Conservation (phyloP, 345 rosid species). For the Cardamine occulta region DNA sequence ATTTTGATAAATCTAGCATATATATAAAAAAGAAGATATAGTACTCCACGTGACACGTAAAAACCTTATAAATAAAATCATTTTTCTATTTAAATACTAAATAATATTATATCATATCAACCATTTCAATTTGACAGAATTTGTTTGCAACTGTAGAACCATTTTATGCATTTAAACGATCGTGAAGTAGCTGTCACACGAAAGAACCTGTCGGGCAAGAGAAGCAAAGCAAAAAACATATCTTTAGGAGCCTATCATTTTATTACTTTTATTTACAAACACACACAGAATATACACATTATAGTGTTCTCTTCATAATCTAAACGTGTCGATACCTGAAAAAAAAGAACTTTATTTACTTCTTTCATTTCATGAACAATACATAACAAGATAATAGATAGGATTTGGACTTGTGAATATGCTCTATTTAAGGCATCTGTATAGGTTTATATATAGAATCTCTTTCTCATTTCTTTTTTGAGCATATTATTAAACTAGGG, state of each 20-base stretch:
- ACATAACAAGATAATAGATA: conserved; percentile 30
- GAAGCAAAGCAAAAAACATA: conserved; percentile 23
- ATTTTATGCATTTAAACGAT: conserved; percentile 24
- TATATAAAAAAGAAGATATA: neutral
- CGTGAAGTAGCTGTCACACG: conserved; percentile 43
- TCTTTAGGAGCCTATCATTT: conserved; percentile 30
- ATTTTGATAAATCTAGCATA: neutral
- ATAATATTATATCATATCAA: conserved; percentile 9
- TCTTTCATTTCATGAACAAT: conserved; percentile 12
- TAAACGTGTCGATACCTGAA: conserved; percentile 38
- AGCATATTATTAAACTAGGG: conserved; percentile 39
- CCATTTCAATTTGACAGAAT: conserved; percentile 30
- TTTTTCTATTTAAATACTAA: neutral
- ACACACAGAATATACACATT: neutral
- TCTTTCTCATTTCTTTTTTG: conserved; percentile 29
- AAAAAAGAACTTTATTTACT: neutral
- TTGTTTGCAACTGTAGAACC: conserved; percentile 22
- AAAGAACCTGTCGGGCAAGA: conserved; percentile 40
- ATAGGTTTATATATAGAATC: conserved; percentile 35
- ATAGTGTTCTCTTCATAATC: conserved; percentile 23
- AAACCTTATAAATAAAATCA: neutral
- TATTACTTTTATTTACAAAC: conserved; percentile 31
- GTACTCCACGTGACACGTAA: conserved; percentile 6
- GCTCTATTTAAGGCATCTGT: conserved; percentile 41
- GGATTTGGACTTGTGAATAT: conserved; percentile 24